Evolutionary conservation across 305 asterid species (phyloP), one percentile per base, ranked within the genome.

Genomic region (Solanum hybrid): DNA sequence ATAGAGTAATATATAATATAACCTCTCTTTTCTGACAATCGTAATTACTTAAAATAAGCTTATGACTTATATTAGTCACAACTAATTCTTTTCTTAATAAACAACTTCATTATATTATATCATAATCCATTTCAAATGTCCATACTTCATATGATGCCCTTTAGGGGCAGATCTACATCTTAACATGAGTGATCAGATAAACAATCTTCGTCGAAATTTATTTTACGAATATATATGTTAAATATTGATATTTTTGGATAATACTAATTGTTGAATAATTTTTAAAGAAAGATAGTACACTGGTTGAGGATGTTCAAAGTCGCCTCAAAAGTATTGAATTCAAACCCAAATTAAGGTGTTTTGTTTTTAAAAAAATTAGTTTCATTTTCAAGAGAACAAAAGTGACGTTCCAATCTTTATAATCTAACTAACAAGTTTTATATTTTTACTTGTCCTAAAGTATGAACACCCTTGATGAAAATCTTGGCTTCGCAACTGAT

Each of bases 391-490:
- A 45, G 22, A 45, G 64, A 45, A 15, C 64, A 5, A 5, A 4
- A 45, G 64, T 2, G 22, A 45, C 22, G 1, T 45, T 45, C 64
- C 22, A 45, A 45, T 14, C 64, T 45, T 45, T 45, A 45, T 45
- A 45, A 14, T 45, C 8, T 45, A 0, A 45, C 64, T 45, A 45
- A 45, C 64, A 45, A 45, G 7, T 45, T 15, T 45, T 45, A 14
- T 45, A 45, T 14, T 45, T 45, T 45, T 45, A 14, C 64, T 45
- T 45, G 64, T 45, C 64, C 64, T 45, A 45, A 0, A 45, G 0
- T 14, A 5, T 15, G 1, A 45, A 45, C 1, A 15, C 19, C 3
- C 7, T 5, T 45, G 0, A 0, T 0, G 3, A 1, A 45, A 45
- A 45, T 45, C 3, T 45, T 1, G 22, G 8, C 0, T 45, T 45